Percentiles rank a stretch among this genome's conserved stretches.
Conservation (phyloP, 805 yeast genomes). For the Jamesozyma hellenica region DNA sequence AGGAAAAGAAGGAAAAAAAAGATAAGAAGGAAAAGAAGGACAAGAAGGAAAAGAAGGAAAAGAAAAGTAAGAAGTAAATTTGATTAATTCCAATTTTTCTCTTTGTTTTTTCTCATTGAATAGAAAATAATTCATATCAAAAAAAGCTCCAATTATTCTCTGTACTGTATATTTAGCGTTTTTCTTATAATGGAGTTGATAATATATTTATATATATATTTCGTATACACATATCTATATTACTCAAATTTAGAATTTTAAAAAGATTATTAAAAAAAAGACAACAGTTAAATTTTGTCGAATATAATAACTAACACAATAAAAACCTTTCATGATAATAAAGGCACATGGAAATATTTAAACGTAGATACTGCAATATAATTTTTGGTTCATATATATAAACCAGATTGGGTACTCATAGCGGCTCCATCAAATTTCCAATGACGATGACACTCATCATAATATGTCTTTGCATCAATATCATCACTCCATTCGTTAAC, state of each 20-base stretch:
- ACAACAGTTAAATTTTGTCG: too few relatives aligned
- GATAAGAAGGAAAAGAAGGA: constrained; percentile 41
- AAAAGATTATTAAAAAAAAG: not conserved
- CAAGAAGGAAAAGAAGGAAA: constrained; percentile 41
- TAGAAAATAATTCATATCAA: constrained; percentile 1
- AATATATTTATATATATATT: constrained; percentile 6
- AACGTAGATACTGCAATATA: not conserved
- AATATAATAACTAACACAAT: too few relatives aligned
- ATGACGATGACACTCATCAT: constrained; percentile 20
- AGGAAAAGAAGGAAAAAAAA: constrained; percentile 41
- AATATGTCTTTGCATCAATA: constrained; percentile 9
- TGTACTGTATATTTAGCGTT: constrained; percentile 26
- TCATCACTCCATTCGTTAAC: constrained; percentile 8
- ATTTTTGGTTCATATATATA: constrained; percentile 14
- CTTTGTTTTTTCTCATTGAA: not conserved
- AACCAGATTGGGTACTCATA: constrained; percentile 26
- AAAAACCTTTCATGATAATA: too few relatives aligned
- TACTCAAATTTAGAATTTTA: not conserved
- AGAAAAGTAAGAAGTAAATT: constrained; percentile 32
- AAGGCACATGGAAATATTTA: not conserved
- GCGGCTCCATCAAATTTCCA: constrained; percentile 26
- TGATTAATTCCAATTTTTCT: not conserved
- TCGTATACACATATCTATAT: not conserved
- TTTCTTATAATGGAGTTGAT: constrained; percentile 4
- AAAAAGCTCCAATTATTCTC: constrained; percentile 8